Conservation (phyloP, 495 filamentous ascomycete species). For the Clohesyomyces aquaticus region DNA sequence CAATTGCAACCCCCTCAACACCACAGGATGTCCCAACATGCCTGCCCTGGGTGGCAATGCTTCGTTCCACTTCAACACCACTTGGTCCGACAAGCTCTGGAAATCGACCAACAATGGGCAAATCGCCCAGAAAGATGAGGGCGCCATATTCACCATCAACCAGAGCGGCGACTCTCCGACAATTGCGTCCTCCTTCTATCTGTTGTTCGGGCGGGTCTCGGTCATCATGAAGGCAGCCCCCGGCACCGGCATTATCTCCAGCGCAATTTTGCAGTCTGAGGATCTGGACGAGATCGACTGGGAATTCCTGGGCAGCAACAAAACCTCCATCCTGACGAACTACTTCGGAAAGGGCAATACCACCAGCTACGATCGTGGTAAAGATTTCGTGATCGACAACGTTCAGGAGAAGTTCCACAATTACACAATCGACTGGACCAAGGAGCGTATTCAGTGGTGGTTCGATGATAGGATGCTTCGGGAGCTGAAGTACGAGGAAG, state of each 20-base stretch:
- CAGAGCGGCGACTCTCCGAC: constrained; percentile 24
- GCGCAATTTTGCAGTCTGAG: constrained; percentile 37
- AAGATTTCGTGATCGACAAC: constrained; percentile 8
- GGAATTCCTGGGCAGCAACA: constrained; percentile 38
- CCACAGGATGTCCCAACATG: constrained; percentile 35
- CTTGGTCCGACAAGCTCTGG: constrained; percentile 30
- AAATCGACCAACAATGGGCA: constrained; percentile 30
- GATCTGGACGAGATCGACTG: constrained; percentile 42
- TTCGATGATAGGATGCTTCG: constrained; percentile 37
- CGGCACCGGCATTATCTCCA: constrained; percentile 36
- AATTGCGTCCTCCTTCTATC: constrained; percentile 33
- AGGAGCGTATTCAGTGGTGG: constrained; percentile 39
- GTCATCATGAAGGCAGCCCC: constrained; percentile 34
- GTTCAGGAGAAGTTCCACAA: constrained; percentile 37
- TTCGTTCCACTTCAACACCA: constrained; percentile 40
- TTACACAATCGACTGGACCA: constrained; percentile 43
- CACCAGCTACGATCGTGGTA: constrained; percentile 22
- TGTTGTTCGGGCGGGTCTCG: constrained; percentile 33
- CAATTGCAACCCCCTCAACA: constrained; percentile 41
- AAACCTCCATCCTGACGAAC: constrained; percentile 18
- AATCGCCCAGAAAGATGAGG: constrained; percentile 19
- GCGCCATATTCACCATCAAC: constrained; percentile 27
- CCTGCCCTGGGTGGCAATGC: constrained; percentile 38
- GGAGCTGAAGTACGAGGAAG: constrained; percentile 34
- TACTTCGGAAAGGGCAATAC: constrained; percentile 42